Evolutionary conservation across 331 rosid species (phyloP).

Genomic region (Saraca asoca): DNA sequence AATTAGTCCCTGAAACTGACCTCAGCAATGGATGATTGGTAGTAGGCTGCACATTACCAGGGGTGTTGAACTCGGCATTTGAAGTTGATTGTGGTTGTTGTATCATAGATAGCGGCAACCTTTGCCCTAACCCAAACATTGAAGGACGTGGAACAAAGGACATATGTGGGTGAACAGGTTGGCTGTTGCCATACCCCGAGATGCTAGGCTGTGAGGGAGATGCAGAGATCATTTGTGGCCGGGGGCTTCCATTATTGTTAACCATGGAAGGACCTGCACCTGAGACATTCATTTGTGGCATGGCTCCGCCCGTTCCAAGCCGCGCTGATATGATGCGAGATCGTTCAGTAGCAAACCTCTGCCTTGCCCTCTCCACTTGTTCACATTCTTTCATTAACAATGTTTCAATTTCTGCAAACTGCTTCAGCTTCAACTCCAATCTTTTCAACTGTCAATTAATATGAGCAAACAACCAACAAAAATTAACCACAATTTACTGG

Average conservation of each 20-base stretch:
- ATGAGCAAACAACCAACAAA: constrained; percentile 28
- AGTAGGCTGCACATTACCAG: constrained; percentile 63
- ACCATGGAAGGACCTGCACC: constrained; percentile 75
- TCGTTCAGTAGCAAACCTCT: constrained; percentile 75
- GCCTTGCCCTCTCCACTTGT: constrained; percentile 85
- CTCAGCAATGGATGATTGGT: constrained; percentile 78
- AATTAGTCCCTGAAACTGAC: constrained; percentile 85
- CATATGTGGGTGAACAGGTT: constrained; percentile 77
- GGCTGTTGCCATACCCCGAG: constrained; percentile 74
- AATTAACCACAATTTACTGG: constrained; percentile 31
- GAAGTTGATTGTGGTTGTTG: constrained; percentile 74
- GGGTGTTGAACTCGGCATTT: constrained; percentile 66
- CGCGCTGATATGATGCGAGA: constrained; percentile 66
- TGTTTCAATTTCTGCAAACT: constrained; percentile 94
- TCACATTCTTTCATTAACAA: constrained; percentile 95
- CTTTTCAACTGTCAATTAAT: constrained; percentile 74
- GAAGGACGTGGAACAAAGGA: constrained; percentile 76
- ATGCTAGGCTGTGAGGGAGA: constrained; percentile 82
- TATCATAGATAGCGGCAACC: constrained; percentile 79
- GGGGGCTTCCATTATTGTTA: constrained; percentile 57
- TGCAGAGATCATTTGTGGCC: constrained; percentile 75
- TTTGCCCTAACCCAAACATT: constrained; percentile 82
- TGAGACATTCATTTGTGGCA: constrained; percentile 49
- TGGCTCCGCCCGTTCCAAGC: constrained; percentile 66
- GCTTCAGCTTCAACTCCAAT: constrained; percentile 89